phyloP scores from a whole-genome alignment of 352 stramenopile species.

The Pythium grandisporangium region DNA sequence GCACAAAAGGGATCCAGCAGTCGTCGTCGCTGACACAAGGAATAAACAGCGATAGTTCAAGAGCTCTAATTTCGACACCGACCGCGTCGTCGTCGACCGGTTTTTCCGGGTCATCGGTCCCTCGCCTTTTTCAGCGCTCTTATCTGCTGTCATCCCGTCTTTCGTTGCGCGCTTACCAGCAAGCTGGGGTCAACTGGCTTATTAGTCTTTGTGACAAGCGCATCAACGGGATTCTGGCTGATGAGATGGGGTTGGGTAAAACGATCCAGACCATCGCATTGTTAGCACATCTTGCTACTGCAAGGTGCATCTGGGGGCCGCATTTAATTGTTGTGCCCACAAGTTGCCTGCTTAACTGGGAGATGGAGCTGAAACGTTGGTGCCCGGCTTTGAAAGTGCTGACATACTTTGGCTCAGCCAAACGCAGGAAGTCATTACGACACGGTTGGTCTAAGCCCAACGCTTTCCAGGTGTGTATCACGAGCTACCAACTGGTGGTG shows the following conservation, averaged over 20 bases:
- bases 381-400: constrained; percentile 96
- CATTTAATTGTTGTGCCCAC: constrained; percentile 98
- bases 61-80: background rate
- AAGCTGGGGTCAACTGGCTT: constrained; percentile 95
- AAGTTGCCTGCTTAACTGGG: constrained; percentile 98
- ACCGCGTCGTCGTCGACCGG: constrained; percentile 3
- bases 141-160: constrained; percentile 64
- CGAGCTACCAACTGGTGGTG: constrained; percentile 97
- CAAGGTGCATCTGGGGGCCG: constrained; percentile 92
- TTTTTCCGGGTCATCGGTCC: too few species aligned
- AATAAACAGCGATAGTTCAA: too few species aligned
- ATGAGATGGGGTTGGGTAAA: constrained; percentile 96
- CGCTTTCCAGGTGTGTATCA: constrained; percentile 97
- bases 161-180: constrained; percentile 67
- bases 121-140: constrained; percentile 59
- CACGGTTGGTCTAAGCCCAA: constrained; percentile 96
- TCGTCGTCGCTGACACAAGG: too few species aligned
- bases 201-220: constrained; percentile 94
- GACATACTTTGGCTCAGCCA: constrained; percentile 98
- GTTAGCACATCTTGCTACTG: constrained; percentile 91
- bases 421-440: constrained; percentile 86
- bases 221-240: constrained; percentile 98
- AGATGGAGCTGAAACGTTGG: constrained; percentile 98
- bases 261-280: constrained; percentile 99
- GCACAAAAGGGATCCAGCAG: constrained; percentile 84